Percentiles rank a stretch among this genome's conserved stretches.
Evolutionary conservation across 2,329 filamentous ascomycete genomes (phyloP).

Genomic region (Neoscytalidium dimidiatum): DNA sequence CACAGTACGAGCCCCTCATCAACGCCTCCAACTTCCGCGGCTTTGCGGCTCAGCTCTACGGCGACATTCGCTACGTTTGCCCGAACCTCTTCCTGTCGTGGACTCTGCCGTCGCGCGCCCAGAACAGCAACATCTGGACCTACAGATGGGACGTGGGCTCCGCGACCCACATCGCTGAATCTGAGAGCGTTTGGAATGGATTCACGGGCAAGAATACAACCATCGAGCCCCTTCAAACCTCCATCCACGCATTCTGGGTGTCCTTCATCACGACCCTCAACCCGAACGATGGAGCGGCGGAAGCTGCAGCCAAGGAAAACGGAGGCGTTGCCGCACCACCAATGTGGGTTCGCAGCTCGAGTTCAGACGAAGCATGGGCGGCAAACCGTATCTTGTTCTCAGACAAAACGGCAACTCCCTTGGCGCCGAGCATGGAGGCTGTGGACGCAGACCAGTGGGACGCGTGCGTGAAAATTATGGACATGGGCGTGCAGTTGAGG

Average conservation of each 20-base stretch:
- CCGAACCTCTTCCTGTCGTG: constrained; percentile 44
- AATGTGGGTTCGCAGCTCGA: background rate
- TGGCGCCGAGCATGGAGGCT: constrained; percentile 12
- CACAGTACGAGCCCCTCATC: constrained; percentile 28
- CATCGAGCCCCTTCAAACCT: constrained; percentile 20
- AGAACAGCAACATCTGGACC: constrained; percentile 42
- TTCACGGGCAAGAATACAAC: constrained; percentile 27
- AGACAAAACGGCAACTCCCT: background rate
- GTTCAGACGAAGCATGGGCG: background rate
- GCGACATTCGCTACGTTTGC: constrained; percentile 54
- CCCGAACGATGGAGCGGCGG: background rate
- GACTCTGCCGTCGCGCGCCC: constrained; percentile 26
- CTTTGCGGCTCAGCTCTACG: constrained; percentile 44
- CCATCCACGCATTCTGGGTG: constrained; percentile 45
- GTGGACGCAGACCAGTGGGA: constrained; percentile 8
- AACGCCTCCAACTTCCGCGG: constrained; percentile 29
- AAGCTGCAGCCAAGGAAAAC: background rate
- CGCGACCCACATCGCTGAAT: constrained; percentile 40
- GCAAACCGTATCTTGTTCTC: constrained; percentile 5
- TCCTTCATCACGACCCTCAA: constrained; percentile 35
- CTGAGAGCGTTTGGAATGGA: constrained; percentile 41
- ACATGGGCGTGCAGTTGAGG: constrained; percentile 2
- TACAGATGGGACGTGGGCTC: constrained; percentile 52
- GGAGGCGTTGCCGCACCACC: background rate
- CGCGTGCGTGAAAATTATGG: background rate